phyloP scores from a whole-genome alignment of 2,329 filamentous ascomycete genomes.

The Trichoderma sp. region DNA sequence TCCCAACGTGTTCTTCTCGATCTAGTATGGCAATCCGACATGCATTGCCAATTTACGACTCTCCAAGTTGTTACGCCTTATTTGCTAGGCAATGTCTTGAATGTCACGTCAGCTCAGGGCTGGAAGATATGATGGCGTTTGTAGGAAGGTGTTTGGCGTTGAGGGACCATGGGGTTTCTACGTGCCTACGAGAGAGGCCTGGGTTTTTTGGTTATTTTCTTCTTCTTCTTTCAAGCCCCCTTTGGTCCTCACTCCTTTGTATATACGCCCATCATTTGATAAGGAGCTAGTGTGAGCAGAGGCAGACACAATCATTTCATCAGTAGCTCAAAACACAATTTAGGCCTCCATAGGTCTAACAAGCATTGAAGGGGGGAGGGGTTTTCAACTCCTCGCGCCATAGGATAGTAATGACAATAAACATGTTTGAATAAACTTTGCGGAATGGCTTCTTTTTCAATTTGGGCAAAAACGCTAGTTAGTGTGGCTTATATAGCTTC shows the following conservation, averaged over 20 bases:
- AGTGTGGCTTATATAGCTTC: not conserved
- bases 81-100: not conserved
- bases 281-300: conserved; percentile 7
- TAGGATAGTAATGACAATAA: conserved; percentile 3
- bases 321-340: not conserved
- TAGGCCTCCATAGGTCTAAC: not conserved
- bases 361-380: not conserved
- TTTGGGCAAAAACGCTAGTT: not conserved
- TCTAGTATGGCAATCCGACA: not conserved
- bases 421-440: not conserved
- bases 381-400: not conserved
- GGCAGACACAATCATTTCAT: not conserved
- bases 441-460: not conserved
- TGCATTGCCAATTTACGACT: not conserved
- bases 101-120: not conserved
- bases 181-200: not conserved
- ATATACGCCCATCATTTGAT: conserved; percentile 21
- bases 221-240: not conserved
- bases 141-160: conserved; percentile 20
- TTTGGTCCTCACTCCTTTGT: conserved; percentile 10
- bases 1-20: not conserved
- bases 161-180: not conserved
- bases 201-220: conserved; percentile 1
- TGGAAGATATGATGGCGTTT: conserved; percentile 13
- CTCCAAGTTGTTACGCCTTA: not conserved